These are phyloP conservation scores for Saturnispora diversa DNA, from an alignment of 805 yeast genomes.

Conservation along the genomic window DNA sequence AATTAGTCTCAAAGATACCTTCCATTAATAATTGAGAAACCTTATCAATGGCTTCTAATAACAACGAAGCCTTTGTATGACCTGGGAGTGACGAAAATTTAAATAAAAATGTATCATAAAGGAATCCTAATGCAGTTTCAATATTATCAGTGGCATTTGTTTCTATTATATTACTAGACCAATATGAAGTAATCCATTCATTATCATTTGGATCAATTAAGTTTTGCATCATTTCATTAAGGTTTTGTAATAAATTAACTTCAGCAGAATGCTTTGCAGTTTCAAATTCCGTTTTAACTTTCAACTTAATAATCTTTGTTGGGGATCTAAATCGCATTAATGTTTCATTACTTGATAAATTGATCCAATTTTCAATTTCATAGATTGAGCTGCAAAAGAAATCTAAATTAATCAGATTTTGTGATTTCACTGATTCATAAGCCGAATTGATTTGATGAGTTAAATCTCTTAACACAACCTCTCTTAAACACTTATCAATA, in stretches of 20 bases:
- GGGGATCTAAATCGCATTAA: constrained; percentile 28
- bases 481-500: constrained; percentile 61
- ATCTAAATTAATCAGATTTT: constrained; percentile 80
- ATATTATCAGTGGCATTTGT: constrained; percentile 5
- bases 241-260: constrained; percentile 67
- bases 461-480: constrained; percentile 58
- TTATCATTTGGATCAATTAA: constrained; percentile 78
- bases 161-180: constrained; percentile 6
- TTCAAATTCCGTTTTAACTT: constrained; percentile 40
- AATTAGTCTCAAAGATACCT: constrained; percentile 46
- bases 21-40: constrained; percentile 63
- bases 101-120: constrained; percentile 77
- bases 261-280: constrained; percentile 60
- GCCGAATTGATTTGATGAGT: constrained; percentile 55
- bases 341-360: constrained; percentile 29
- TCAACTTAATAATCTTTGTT: constrained; percentile 28
- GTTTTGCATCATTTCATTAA: constrained; percentile 71
- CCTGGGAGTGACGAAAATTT: constrained; percentile 77
- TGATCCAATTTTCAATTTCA: constrained; percentile 48
- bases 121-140: constrained; percentile 37
- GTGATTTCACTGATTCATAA: constrained; percentile 85
- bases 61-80: constrained; percentile 67
- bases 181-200: constrained; percentile 64
- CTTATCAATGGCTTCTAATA: constrained; percentile 80
- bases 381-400: constrained; percentile 70